A percentile compares a stretch with the other conserved stretches of the same genome.
phyloP scores from a whole-genome alignment of 2,329 filamentous ascomycete species.

The Fusarium tanahbumbuense region DNA sequence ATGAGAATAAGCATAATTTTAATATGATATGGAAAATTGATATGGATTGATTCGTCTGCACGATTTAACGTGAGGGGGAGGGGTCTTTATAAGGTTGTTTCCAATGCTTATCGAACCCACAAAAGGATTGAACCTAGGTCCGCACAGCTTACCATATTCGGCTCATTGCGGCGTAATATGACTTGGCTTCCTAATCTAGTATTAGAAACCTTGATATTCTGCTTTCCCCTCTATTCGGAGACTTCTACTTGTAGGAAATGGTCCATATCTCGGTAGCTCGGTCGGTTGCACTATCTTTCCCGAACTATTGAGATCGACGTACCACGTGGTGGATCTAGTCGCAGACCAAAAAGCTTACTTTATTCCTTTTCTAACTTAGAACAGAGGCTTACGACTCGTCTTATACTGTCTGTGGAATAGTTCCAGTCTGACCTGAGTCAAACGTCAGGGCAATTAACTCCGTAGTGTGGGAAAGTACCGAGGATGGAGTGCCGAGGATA shows the following conservation, averaged over 20 bases:
- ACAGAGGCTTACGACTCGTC: neutral
- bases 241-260: neutral
- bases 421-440: neutral
- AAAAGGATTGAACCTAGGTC: neutral
- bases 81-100: too few relatives aligned
- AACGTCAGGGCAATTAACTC: neutral
- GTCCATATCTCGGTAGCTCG: neutral
- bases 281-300: neutral
- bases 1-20: slow-evolving; percentile 5
- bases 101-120: too few relatives aligned
- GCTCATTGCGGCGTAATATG: neutral
- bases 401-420: neutral
- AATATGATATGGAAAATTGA: fast-evolving
- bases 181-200: neutral
- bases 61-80: neutral
- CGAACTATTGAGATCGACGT: neutral
- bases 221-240: neutral
- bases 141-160: neutral
- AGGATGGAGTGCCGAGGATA: neutral
- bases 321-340: neutral
- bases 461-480: neutral
- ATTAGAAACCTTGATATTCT: neutral
- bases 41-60: fast-evolving
- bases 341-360: neutral
- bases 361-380: neutral